Conservation (phyloP, 2,329 filamentous ascomycete genomes). For the Penicillium expansum region DNA sequence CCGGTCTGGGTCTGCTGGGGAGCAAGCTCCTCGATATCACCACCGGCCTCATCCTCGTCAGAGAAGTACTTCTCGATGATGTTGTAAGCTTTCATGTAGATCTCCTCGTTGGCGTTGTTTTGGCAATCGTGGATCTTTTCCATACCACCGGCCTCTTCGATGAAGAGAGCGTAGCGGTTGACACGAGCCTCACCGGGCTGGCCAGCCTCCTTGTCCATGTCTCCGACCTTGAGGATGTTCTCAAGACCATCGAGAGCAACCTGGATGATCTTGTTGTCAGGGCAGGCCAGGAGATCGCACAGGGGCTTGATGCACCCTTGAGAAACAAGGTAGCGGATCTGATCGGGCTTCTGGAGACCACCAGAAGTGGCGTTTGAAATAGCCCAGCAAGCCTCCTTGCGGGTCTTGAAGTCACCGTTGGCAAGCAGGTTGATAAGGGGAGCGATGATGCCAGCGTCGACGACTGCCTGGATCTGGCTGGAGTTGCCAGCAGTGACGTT, state of each 20-base stretch:
- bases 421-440: slow-evolving; percentile 93
- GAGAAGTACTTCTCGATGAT: slow-evolving; percentile 99
- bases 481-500: slow-evolving; percentile 99
- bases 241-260: slow-evolving; percentile 95
- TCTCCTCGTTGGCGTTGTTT: slow-evolving; percentile 99
- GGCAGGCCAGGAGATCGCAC: slow-evolving; percentile 90
- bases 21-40: slow-evolving; percentile 77
- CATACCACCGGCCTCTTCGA: slow-evolving; percentile 98
- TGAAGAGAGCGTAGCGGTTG: slow-evolving; percentile 96
- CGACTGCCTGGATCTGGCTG: slow-evolving; percentile 91
- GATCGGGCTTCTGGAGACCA: slow-evolving; percentile 96
- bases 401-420: slow-evolving; percentile 97
- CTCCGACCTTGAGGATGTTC: slow-evolving; percentile 99
- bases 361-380: slow-evolving; percentile 98
- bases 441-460: slow-evolving; percentile 95
- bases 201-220: slow-evolving; percentile 90
- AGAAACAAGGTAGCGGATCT: slow-evolving; percentile 90
- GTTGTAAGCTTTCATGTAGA: slow-evolving; percentile 99
- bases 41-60: slow-evolving; percentile 81
- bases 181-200: slow-evolving; percentile 55
- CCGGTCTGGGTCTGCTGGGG: slow-evolving; percentile 68
- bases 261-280: slow-evolving; percentile 99
- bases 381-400: slow-evolving; percentile 99
- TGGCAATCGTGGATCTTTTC: slow-evolving; percentile 99
- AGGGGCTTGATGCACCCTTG: slow-evolving; percentile 97